phyloP scores from a whole-genome alignment of 192 early-diverging fungal genomes.

The Gryganskiella cystojenkinii region DNA sequence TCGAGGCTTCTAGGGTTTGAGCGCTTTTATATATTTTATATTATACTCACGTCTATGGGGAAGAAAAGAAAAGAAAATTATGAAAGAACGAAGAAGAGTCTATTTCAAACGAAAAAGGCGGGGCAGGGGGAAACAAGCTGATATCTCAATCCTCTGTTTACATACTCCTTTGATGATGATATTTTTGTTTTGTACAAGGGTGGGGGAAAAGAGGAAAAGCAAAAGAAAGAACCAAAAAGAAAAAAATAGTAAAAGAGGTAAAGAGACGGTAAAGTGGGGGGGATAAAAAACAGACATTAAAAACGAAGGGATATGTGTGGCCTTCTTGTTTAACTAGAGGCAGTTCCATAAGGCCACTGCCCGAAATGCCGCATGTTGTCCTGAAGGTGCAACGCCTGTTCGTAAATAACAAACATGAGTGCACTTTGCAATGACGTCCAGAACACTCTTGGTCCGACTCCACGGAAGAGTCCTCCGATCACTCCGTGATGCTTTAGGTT shows the following conservation, averaged over 20 bases:
- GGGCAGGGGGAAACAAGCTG: too few species aligned
- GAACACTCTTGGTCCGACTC: conserved; percentile 76
- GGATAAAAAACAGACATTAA: background rate
- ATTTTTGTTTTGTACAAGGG: too few species aligned
- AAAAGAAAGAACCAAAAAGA: background rate
- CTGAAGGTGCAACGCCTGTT: conserved; percentile 64
- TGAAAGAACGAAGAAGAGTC: too few species aligned
- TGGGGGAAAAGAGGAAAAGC: too few species aligned
- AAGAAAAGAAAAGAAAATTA: too few species aligned
- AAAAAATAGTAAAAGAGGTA: background rate
- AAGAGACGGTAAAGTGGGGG: background rate
- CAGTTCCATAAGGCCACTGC: conserved; percentile 35
- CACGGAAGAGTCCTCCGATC: conserved; percentile 73
- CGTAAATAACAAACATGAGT: conserved; percentile 81
- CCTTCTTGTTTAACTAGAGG: background rate
- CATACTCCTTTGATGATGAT: too few species aligned
- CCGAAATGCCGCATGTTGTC: conserved; percentile 52
- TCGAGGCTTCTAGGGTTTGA: too few species aligned
- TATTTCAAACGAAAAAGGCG: too few species aligned
- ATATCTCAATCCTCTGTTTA: too few species aligned
- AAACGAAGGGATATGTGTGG: background rate
- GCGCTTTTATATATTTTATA: too few species aligned
- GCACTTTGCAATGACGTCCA: conserved; percentile 77
- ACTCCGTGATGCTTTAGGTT: conserved; percentile 66
- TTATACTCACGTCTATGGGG: too few species aligned